Percentiles rank a stretch among this genome's conserved stretches.
Evolutionary conservation across 2,329 filamentous ascomycete species (phyloP).

Genomic region (Diaporthe citrichinensis): DNA sequence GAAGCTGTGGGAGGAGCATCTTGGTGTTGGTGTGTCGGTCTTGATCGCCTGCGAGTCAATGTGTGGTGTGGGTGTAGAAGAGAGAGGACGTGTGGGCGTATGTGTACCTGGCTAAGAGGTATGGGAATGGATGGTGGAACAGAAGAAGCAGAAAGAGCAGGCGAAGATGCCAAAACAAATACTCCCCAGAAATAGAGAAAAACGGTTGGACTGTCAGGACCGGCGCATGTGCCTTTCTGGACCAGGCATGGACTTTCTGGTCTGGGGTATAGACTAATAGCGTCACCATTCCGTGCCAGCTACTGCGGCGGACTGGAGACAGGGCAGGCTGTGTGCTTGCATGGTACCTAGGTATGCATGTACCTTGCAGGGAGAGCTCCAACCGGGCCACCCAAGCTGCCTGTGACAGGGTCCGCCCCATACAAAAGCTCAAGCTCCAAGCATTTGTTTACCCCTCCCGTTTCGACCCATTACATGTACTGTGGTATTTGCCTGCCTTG

Average conservation of each 20-base stretch:
- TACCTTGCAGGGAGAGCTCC: conserved; percentile 36
- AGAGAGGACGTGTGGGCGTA: not conserved
- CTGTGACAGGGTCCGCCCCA: conserved; percentile 15
- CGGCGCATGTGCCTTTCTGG: not conserved
- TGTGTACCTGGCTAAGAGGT: not conserved
- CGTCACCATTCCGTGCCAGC: conserved; percentile 35
- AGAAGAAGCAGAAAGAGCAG: not conserved
- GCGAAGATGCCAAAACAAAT: conserved; percentile 16
- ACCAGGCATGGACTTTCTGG: not conserved
- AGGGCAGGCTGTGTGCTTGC: conserved; percentile 2
- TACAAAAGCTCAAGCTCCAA: conserved; percentile 25
- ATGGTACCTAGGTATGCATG: not conserved
- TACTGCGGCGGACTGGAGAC: not conserved
- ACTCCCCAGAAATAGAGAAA: not conserved
- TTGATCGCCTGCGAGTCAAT: conserved; percentile 30
- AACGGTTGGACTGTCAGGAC: not conserved
- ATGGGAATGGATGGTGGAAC: not conserved
- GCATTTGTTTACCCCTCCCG: conserved; percentile 16
- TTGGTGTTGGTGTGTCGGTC: conserved; percentile 7
- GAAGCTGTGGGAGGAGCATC: conserved; percentile 36
- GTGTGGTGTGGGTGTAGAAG: not conserved
- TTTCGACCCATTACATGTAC: conserved; percentile 19
- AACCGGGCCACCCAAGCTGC: not conserved
- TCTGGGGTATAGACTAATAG: conserved; percentile 14
- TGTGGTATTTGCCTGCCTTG: not conserved